Percentiles rank a stretch among this genome's conserved stretches.
Conservation (phyloP, 2,329 filamentous ascomycete species). For the Cercospora sp. region DNA sequence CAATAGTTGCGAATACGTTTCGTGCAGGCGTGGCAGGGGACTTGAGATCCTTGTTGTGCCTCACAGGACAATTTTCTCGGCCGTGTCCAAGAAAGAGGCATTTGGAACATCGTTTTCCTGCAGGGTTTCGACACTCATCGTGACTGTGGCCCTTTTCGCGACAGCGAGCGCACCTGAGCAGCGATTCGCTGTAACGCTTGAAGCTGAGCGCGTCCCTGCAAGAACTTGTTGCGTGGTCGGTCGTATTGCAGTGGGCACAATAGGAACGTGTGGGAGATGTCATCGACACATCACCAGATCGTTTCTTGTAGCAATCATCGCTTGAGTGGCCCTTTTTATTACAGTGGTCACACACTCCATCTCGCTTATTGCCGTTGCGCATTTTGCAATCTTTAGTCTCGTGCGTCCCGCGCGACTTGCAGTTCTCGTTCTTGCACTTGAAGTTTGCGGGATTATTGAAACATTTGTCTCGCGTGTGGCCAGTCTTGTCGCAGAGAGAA, state of each 20-base stretch:
- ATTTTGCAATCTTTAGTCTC: not conserved
- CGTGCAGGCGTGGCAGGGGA: not conserved
- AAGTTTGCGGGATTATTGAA: not conserved
- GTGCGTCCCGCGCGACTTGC: not conserved
- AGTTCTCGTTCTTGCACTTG: constrained; percentile 4
- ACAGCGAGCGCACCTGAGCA: constrained; percentile 15
- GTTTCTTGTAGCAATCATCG: not conserved
- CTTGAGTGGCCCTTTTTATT: not conserved
- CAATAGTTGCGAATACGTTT: not conserved
- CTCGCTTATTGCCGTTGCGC: not conserved
- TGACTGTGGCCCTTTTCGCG: constrained; percentile 14
- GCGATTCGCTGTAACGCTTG: not conserved
- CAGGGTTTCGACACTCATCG: constrained; percentile 16
- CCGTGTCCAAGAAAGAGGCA: constrained; percentile 9
- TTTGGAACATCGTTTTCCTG: constrained; percentile 7
- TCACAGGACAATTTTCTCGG: constrained; percentile 1
- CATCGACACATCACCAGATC: not conserved
- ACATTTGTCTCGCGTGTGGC: not conserved
- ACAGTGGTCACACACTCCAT: not conserved
- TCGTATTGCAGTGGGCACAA: constrained; percentile 14
- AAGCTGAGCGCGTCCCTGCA: constrained; percentile 5
- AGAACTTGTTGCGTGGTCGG: constrained; percentile 4
- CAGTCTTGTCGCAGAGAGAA: not conserved
- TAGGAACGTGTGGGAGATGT: not conserved
- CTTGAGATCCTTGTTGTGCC: not conserved